Base-by-base conservation (phyloP, 352 stramenopile species). In the Globisporangium carolinianum region DNA sequence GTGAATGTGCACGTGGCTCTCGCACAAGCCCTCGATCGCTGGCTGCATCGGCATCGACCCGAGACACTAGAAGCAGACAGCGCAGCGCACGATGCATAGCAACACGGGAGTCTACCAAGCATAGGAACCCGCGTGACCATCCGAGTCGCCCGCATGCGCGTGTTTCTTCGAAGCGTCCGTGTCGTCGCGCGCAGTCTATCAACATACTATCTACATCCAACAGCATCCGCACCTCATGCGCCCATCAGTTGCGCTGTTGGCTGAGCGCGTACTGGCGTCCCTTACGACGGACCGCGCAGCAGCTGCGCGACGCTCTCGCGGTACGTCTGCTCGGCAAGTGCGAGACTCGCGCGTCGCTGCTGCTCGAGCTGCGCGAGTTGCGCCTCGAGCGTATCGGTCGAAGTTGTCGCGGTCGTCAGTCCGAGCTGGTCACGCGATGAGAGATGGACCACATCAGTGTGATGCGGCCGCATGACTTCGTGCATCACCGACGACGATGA, bases 281-380 rank as follows among this genome's bases (percentile, higher is more conserved):
- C 39, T 43, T 12, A 43, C 39, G 39, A 3, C 11, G 7, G 39
- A 8, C 11, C 7, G 39, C 39, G 39, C 47, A 73, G 43, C 47
- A 82, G 58, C 18, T 47, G 43, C 36, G 65, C 53, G 37, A 86
- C 51, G 15, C 76, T 51, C 18, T 73, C 62, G 14, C 83, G 63
- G 47, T 76, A 86, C 15, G 60, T 68, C 53, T 61, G 61, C 55
- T 86, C 73, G 5, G 72, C 66, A 46, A 69, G 49, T 41, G 69
- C 65, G 1, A 83, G 17, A 41, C 58, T 52, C 48, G 61, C 63
- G 24, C 62, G 66, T 10, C 59, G 77, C 41, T 79, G 38, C 24
- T 65, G 57, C 50, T 77, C 66, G 12, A 85, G 47, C 15, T 60
- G 43, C 32, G 59, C 66, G 52, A 85, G 76, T 42, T 73, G 59